Evolutionary conservation across 2,329 filamentous ascomycete genomes (phyloP).

Genomic region (Rachicladosporium sp.): DNA sequence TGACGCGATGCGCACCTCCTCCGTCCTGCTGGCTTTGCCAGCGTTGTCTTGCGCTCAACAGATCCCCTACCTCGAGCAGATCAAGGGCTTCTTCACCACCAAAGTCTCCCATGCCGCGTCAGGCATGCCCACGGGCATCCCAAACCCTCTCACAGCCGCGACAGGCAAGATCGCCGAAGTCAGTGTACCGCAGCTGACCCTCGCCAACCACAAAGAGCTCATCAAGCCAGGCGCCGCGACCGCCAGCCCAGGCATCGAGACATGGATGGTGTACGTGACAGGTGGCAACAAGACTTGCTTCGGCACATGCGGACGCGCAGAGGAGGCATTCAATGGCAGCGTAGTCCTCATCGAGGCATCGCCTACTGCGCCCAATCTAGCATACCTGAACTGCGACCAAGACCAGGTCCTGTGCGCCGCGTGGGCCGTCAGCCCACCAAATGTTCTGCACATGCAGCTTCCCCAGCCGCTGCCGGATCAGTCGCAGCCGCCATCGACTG

Average conservation of each 20-base stretch:
- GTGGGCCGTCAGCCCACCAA: slow-evolving; percentile 55
- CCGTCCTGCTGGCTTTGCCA: slow-evolving; percentile 40
- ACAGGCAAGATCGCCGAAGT: slow-evolving; percentile 37
- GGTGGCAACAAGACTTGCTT: slow-evolving; percentile 70
- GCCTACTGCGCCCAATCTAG: slow-evolving; percentile 54
- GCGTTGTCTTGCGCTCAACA: slow-evolving; percentile 43
- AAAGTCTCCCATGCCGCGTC: slow-evolving; percentile 45
- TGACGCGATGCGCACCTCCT: slow-evolving; percentile 38
- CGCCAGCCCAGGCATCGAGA: slow-evolving; percentile 48
- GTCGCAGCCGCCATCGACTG: slow-evolving; percentile 48
- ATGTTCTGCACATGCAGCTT: slow-evolving; percentile 52
- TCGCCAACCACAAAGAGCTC: slow-evolving; percentile 59
- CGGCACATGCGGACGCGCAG: slow-evolving; percentile 53
- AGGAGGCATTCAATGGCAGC: slow-evolving; percentile 45
- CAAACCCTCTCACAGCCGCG: slow-evolving; percentile 35
- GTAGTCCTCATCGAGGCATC: slow-evolving; percentile 44
- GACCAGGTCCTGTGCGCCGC: slow-evolving; percentile 63
- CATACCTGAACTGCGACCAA: slow-evolving; percentile 59
- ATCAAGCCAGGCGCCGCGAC: slow-evolving; percentile 50
- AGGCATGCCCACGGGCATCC: slow-evolving; percentile 18
- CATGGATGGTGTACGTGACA: slow-evolving; percentile 65
- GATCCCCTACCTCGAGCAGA: slow-evolving; percentile 48
- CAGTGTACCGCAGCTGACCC: slow-evolving; percentile 47
- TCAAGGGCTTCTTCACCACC: slow-evolving; percentile 42
- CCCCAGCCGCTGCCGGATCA: slow-evolving; percentile 50